Base-by-base conservation (phyloP, 163 green algal species). In the Volvox carteri region DNA sequence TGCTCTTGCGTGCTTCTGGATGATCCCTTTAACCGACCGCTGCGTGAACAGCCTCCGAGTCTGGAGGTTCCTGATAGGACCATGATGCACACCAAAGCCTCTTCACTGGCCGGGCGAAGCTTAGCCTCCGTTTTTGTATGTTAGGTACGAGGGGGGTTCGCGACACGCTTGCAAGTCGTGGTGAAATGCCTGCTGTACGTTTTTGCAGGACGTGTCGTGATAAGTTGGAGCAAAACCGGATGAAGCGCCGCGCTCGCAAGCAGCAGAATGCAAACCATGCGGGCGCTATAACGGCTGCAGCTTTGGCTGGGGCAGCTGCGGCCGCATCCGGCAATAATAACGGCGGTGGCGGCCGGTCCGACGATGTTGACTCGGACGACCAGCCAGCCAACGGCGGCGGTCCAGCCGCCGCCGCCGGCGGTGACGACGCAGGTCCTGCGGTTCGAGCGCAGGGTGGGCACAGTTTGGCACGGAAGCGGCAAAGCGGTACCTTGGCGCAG, bases 171-270 rank as follows among this genome's bases (percentile, higher is more conserved):
- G n/a, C n/a, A n/a, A n/a, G n/a, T n/a, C n/a, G n/a, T n/a, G n/a
- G n/a, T n/a, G n/a, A n/a, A n/a, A n/a, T n/a, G n/a, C n/a, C n/a
- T n/a, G n/a, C n/a, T n/a, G n/a, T n/a, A n/a, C n/a, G n/a, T 12
- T 19, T 11, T 65, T 65, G 5, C 72, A 89, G 84, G 84, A 89
- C 84, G 4, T 89, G 84, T 16, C 70, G 72, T 2, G 72, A 89
- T n/a, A 89, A 89, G 72, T 76, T 89, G n/a, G 72, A 84, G 41
- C 72, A 84, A 12, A 89, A 89, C 54, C 84, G 84, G 0, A 18
- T 62, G 25, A 75, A 67, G 54, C 84, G 84, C 4, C 84, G 84
- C 0, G 42, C 42, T 18, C 70, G 72, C 41, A 89, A 89, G 39
- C 33, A 50, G n/a, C 78, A 77, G 78, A 48, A 37, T 23, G 52